Evolutionary conservation across 208 protist species (phyloP), one percentile per base, ranked within the genome.

Genomic region (Herpetomonas samuelpessoai): DNA sequence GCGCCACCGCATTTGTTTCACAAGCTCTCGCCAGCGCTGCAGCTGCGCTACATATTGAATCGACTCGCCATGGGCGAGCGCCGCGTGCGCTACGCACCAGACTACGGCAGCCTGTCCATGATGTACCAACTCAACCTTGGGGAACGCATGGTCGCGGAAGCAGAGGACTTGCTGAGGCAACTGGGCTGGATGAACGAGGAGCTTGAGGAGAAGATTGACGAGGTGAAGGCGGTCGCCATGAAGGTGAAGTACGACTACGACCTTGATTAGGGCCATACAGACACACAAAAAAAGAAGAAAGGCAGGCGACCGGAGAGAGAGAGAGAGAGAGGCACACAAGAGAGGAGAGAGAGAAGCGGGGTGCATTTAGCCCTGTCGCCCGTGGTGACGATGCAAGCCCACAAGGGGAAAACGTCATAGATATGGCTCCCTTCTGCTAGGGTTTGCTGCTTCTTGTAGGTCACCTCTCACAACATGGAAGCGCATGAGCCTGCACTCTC

Each of bases 51-150:
- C 62, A 92, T 96, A 30, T 22, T 91, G 7, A 76, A 88, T 44
- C 76, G 85, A 0, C 78, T 96, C 6, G 69, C 78, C 28, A 85
- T 83, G 72, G 90, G 75, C 3, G 84, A 93, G 69, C 86, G 90
- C 1, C 90, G 81, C 14, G 71, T 96, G 16, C 74, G 65, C 27
- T 91, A 82, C 52, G 82, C 86, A 10, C 50, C 65, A 2, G 86
- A 95, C 71, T 95, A 88, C 53, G 86, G 89, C 14, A 80, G 86
- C 44, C 52, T 89, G 7, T 67, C 78, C 47, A 93, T 92, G 86
- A 96, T 96, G 90, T 64, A 81, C 22, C 84, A 95, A 58, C 73
- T 95, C 16, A 89, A 91, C 48, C 57, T 91, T 3, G 89, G 86
- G 2, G 86, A 89, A 77, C 29, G 74, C 31, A 91, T 91, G 84